Conservation (phyloP, 108 stramenopile species). For the Fragilaria radians region DNA sequence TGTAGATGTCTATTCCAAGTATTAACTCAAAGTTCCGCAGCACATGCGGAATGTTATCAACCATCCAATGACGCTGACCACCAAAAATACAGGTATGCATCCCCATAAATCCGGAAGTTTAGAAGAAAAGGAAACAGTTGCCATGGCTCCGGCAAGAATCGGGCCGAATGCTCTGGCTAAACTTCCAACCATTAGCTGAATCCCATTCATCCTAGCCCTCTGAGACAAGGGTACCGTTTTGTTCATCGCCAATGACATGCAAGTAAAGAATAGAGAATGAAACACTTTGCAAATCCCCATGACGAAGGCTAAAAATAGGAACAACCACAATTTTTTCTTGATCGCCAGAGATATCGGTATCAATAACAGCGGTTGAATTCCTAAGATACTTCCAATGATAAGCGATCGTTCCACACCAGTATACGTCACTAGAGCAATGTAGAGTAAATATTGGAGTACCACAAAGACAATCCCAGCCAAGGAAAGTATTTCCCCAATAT, state of each 20-base stretch:
- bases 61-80: neutral
- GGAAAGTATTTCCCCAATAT: slow-evolving; percentile 54
- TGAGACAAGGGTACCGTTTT: slow-evolving; percentile 45
- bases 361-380: slow-evolving; percentile 22
- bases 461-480: slow-evolving; percentile 40
- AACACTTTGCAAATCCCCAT: neutral
- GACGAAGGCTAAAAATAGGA: neutral
- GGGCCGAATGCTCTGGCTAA: slow-evolving; percentile 51
- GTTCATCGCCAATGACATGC: slow-evolving; percentile 47
- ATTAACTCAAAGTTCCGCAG: too few relatives aligned
- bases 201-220: slow-evolving; percentile 64
- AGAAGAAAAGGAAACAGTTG: slow-evolving; percentile 1
- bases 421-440: slow-evolving; percentile 29
- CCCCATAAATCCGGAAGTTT: neutral
- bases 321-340: neutral
- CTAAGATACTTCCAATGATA: slow-evolving; percentile 22
- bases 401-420: slow-evolving; percentile 43
- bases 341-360: slow-evolving; percentile 37
- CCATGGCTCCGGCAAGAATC: slow-evolving; percentile 35
- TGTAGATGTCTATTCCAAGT: too few relatives aligned
- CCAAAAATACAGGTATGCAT: neutral
- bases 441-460: slow-evolving; percentile 35
- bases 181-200: slow-evolving; percentile 51
- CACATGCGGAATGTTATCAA: neutral
- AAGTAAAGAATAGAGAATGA: slow-evolving; percentile 40